phyloP scores from a whole-genome alignment of 164 flowering plant species.

The Dillenia suffruticosa region DNA sequence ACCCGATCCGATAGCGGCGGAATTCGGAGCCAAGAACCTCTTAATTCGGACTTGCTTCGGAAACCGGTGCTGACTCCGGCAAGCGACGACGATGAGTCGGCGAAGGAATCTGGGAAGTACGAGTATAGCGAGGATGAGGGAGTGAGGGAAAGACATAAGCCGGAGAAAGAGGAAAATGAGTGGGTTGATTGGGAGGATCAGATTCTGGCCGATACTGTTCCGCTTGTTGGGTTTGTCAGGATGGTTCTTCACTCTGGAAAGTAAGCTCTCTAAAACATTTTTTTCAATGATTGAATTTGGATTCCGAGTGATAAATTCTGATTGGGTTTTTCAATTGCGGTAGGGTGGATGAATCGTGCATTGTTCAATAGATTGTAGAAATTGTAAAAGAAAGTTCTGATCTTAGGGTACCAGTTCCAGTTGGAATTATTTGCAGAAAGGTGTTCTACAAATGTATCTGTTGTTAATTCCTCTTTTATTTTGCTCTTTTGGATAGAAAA shows the following conservation, averaged over 20 bases:
- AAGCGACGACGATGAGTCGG: conserved; percentile 9
- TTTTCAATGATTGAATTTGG: background rate
- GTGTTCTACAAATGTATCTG: too few species aligned
- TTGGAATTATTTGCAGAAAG: too few species aligned
- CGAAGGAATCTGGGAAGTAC: conserved; percentile 8
- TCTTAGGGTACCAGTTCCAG: too few species aligned
- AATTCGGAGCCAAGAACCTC: conserved; percentile 20
- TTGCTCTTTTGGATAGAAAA: too few species aligned
- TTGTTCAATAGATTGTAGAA: too few species aligned
- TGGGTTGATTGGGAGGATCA: conserved; percentile 82
- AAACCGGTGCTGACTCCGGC: conserved; percentile 37
- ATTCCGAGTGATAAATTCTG: too few species aligned
- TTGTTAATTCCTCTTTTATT: too few species aligned
- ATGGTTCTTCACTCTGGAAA: conserved; percentile 91
- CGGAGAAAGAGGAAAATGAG: conserved; percentile 23
- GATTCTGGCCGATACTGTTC: conserved; percentile 94
- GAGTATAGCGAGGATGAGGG: conserved; percentile 20
- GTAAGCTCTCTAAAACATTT: conserved; percentile 31
- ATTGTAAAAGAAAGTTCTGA: too few species aligned
- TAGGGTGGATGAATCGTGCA: too few species aligned
- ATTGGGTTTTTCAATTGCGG: too few species aligned
- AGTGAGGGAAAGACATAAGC: background rate
- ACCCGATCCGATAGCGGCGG: conserved; percentile 22
- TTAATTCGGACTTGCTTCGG: conserved; percentile 42
- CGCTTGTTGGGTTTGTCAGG: conserved; percentile 83